These are phyloP conservation scores for Melastoma malabathricum DNA, from an alignment of 345 rosid genomes.

Conservation along the genomic window DNA sequence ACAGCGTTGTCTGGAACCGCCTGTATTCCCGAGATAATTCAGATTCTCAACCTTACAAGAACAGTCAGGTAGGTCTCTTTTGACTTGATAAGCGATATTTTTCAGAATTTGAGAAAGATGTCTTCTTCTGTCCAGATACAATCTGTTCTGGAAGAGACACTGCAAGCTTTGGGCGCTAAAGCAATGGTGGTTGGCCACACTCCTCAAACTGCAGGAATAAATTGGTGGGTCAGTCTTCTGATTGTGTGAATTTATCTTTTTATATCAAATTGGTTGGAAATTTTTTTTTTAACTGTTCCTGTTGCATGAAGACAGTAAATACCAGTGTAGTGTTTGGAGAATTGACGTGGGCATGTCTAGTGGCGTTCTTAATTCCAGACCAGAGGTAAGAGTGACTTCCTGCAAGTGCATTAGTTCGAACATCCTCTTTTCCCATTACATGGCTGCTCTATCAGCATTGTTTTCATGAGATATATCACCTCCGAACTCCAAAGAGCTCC, in stretches of 20 bases:
- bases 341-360: conserved; percentile 96
- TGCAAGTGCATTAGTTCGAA: not conserved
- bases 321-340: conserved; percentile 74
- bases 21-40: conserved; percentile 63
- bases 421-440: not conserved
- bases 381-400: conserved; percentile 51
- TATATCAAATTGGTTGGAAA: not conserved
- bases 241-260: not conserved
- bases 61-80: conserved; percentile 34
- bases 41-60: conserved; percentile 44
- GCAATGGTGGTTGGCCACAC: conserved; percentile 98
- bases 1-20: conserved; percentile 89
- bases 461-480: not conserved
- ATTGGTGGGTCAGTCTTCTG: conserved; percentile 37
- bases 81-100: not conserved
- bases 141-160: conserved; percentile 48
- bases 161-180: conserved; percentile 58
- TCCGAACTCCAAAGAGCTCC: not conserved
- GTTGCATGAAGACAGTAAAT: conserved; percentile 35
- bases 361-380: conserved; percentile 81
- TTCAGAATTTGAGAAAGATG: not conserved
- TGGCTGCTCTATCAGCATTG: not conserved
- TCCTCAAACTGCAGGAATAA: conserved; percentile 68
- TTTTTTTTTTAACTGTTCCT: not conserved
- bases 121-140: conserved; percentile 28